phyloP scores from a whole-genome alignment of 768 basidiomycete species.

The Suillus spraguei region DNA sequence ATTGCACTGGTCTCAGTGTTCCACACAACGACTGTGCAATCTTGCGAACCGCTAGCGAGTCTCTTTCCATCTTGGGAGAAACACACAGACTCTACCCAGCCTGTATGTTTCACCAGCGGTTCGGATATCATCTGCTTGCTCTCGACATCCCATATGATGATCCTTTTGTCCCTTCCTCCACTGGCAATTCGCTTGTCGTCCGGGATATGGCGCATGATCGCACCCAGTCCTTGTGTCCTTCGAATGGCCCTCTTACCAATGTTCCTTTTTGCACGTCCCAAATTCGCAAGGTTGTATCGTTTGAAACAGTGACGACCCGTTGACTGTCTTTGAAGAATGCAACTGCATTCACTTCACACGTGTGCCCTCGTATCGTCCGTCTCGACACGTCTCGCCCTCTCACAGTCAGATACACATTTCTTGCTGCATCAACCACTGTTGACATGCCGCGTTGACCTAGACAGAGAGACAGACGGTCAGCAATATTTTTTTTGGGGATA shows the following conservation, averaged over 20 bases:
- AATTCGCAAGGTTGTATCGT: slow-evolving; percentile 26
- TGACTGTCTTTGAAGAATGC: slow-evolving; percentile 32
- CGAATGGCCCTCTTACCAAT: background rate
- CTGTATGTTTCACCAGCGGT: slow-evolving; percentile 12
- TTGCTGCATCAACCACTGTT: background rate
- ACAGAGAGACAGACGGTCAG: background rate
- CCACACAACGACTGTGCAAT: slow-evolving; percentile 12
- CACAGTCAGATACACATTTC: background rate
- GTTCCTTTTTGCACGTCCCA: slow-evolving; percentile 11
- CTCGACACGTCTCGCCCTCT: background rate
- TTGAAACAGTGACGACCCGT: slow-evolving; percentile 26
- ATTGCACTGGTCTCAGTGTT: background rate
- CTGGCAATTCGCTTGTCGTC: slow-evolving; percentile 20
- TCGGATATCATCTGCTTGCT: slow-evolving; percentile 5
- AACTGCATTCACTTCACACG: slow-evolving; percentile 27
- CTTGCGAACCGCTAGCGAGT: slow-evolving; percentile 16
- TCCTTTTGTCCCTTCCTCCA: slow-evolving; percentile 32
- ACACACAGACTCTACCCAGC: slow-evolving; percentile 12
- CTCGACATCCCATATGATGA: slow-evolving; percentile 34
- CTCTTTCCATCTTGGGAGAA: slow-evolving; percentile 18
- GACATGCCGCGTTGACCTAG: background rate
- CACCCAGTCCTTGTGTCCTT: slow-evolving; percentile 8
- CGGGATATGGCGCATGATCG: slow-evolving; percentile 4
- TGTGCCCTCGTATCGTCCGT: slow-evolving; percentile 19
- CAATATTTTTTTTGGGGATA: background rate